These are phyloP conservation scores for Penicillium brevicompactum DNA, from an alignment of 2,329 filamentous ascomycete genomes.

Conservation along the genomic window DNA sequence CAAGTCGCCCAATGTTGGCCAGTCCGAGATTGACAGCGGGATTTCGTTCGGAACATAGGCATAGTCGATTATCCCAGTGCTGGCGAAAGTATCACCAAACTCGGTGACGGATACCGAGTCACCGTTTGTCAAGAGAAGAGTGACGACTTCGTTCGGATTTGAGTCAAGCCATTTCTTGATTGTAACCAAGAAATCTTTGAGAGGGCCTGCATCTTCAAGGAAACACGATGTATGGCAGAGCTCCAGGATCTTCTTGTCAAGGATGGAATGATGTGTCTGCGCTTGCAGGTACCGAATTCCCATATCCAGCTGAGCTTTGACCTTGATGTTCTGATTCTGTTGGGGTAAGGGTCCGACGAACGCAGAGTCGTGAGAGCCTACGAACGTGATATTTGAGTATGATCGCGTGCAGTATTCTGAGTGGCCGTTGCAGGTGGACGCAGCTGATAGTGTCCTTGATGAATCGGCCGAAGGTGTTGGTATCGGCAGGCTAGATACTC, in stretches of 20 bases:
- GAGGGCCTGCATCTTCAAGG: conserved; percentile 60
- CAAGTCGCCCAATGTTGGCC: conserved; percentile 47
- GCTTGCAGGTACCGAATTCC: conserved; percentile 67
- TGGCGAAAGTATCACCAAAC: conserved; percentile 37
- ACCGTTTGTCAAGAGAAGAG: conserved; percentile 64
- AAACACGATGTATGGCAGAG: conserved; percentile 68
- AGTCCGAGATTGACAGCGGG: conserved; percentile 38
- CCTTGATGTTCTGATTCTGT: conserved; percentile 63
- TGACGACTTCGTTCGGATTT: conserved; percentile 64
- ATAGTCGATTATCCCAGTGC: conserved; percentile 36
- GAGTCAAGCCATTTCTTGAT: conserved; percentile 63
- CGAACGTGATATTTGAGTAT: conserved; percentile 63
- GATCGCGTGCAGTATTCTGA: conserved; percentile 56
- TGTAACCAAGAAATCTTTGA: conserved; percentile 58
- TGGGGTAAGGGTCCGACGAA: conserved; percentile 60
- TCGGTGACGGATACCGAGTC: conserved; percentile 45
- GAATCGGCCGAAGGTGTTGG: conserved; percentile 8
- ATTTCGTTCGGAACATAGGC: conserved; percentile 39
- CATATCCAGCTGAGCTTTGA: conserved; percentile 60
- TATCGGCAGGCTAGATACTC: conserved; percentile 4
- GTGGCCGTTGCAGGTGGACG: conserved; percentile 59
- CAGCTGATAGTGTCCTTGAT: conserved; percentile 1
- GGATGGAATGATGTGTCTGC: conserved; percentile 59
- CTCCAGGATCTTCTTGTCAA: conserved; percentile 53
- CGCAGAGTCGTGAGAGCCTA: conserved; percentile 67